Percentiles rank a stretch among this genome's conserved stretches.
Evolutionary conservation across 345 rosid species (phyloP).

Genomic region (Rhodomyrtus tomentosa): DNA sequence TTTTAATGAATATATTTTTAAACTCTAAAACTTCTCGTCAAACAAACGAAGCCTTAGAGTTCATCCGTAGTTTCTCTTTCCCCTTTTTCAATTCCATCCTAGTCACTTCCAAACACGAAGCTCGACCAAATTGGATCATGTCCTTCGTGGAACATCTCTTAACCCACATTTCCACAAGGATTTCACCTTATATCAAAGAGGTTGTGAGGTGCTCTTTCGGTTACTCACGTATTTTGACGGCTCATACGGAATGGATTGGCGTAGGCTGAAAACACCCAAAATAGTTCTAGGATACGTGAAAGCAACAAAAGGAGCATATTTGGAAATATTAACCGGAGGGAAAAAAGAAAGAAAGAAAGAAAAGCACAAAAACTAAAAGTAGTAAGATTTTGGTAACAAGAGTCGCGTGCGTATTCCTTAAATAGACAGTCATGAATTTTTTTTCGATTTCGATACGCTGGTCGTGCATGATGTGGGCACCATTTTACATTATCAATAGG

Average conservation of each 20-base stretch:
- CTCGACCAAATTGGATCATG: not conserved
- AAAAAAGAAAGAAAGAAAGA: not conserved
- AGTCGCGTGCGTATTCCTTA: not conserved
- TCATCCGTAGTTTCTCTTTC: not conserved
- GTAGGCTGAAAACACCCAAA: not conserved
- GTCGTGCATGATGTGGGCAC: not conserved
- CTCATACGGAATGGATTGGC: not conserved
- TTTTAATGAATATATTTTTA: no score
- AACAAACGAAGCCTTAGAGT: not conserved
- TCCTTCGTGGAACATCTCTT: not conserved
- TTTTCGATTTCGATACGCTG: fast-evolving
- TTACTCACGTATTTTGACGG: not conserved
- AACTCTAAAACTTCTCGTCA: no score
- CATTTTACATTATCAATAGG: fast-evolving
- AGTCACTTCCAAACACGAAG: not conserved
- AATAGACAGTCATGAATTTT: not conserved
- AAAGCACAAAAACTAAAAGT: no score
- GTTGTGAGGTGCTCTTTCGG: not conserved
- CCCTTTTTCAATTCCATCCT: not conserved
- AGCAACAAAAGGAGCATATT: not conserved
- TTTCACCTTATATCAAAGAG: fast-evolving
- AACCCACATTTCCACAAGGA: not conserved
- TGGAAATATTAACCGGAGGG: fast-evolving
- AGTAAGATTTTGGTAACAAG: not conserved
- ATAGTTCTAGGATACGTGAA: fast-evolving